Percentiles rank a stretch among this genome's conserved stretches.
These are phyloP conservation scores for Colletotrichum sp. DNA, from an alignment of 2,329 filamentous ascomycete species.

Conservation along the genomic window DNA sequence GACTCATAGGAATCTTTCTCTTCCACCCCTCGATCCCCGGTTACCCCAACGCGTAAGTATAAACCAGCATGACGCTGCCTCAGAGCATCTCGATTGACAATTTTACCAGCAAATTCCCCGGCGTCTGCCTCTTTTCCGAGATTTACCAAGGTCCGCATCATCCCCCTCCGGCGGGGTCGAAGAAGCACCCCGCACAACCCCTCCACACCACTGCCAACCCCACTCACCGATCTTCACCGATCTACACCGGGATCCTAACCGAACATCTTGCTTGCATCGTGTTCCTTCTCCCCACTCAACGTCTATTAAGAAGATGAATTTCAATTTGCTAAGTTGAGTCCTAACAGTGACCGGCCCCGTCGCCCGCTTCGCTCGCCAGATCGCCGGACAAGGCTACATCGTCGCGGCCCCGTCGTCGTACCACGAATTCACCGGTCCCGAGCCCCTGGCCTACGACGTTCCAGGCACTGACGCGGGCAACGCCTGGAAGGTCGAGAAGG, in stretches of 20 bases:
- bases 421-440: conserved; percentile 89
- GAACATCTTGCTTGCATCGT: background rate
- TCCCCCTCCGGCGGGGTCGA: conserved; percentile 3
- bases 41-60: conserved; percentile 80
- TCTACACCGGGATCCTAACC: background rate
- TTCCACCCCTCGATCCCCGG: conserved; percentile 86
- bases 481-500: conserved; percentile 83
- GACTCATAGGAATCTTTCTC: conserved; percentile 77
- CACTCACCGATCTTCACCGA: background rate
- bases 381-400: conserved; percentile 91
- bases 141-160: conserved; percentile 83
- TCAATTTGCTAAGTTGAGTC: background rate
- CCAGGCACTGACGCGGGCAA: conserved; percentile 90
- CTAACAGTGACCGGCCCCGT: conserved; percentile 84
- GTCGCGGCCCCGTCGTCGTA: conserved; percentile 90
- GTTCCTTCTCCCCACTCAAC: background rate
- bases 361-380: conserved; percentile 86
- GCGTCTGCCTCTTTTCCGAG: conserved; percentile 88
- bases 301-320: background rate
- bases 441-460: conserved; percentile 83
- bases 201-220: background rate
- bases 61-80: accelerated
- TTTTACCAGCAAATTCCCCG: conserved; percentile 69
- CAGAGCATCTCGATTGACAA: background rate
- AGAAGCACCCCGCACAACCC: background rate